phyloP scores from a whole-genome alignment of 169 alveolate genomes.

The Plasmodium reichenowi region DNA sequence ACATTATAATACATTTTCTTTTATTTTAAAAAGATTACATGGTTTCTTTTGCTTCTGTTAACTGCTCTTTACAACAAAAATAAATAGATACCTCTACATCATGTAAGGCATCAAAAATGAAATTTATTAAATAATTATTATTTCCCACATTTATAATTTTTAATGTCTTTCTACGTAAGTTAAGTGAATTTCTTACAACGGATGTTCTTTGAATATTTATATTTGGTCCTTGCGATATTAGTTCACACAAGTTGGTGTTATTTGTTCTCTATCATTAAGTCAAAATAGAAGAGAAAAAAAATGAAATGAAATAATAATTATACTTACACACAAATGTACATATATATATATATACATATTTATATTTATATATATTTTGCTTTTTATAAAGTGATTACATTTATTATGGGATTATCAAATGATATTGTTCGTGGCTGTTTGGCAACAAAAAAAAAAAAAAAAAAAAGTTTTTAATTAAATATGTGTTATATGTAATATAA shows the following conservation, averaged over 20 bases:
- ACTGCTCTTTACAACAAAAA: conserved; percentile 55
- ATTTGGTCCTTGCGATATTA: conserved; percentile 71
- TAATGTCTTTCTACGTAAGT: conserved; percentile 49
- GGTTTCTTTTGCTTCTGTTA: conserved; percentile 25
- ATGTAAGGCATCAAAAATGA: conserved; percentile 59
- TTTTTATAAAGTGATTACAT: conserved; percentile 15
- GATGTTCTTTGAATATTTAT: conserved; percentile 61
- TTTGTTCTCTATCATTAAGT: conserved; percentile 21
- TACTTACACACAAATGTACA: not conserved
- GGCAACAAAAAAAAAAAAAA: conserved; percentile 11
- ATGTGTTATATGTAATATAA: no score
- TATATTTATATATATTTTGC: not conserved
- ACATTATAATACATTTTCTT: not conserved
- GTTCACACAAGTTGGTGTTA: conserved; percentile 10
- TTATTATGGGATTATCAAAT: conserved; percentile 12
- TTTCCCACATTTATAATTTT: conserved; percentile 27
- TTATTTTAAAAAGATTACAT: conserved; percentile 6
- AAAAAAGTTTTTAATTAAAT: not conserved
- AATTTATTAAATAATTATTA: conserved; percentile 50
- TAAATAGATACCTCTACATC: conserved; percentile 70
- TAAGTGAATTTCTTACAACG: conserved; percentile 54
- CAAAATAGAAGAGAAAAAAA: not conserved
- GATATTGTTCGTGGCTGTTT: conserved; percentile 27
- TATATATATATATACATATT: not conserved
- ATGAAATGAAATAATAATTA: not conserved